These are phyloP conservation scores for Hansfordia pulvinata DNA, from an alignment of 2,329 filamentous ascomycete genomes.

Conservation along the genomic window DNA sequence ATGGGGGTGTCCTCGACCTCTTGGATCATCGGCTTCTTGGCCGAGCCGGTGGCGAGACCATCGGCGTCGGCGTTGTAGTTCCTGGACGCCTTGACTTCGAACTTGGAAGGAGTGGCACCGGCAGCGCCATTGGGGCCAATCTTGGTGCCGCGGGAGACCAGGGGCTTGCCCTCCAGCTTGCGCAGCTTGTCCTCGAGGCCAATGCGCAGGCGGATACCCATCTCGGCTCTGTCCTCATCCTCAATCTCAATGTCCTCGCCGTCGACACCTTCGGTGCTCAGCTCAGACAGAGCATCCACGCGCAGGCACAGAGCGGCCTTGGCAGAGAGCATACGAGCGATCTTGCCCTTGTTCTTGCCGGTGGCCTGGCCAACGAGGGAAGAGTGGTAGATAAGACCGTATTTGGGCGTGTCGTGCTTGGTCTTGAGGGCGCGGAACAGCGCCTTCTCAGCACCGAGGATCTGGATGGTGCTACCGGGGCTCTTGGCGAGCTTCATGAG, in stretches of 20 bases:
- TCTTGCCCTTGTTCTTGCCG: slow-evolving; percentile 98
- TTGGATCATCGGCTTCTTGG: slow-evolving; percentile 24
- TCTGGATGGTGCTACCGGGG: slow-evolving; percentile 91
- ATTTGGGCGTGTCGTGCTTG: slow-evolving; percentile 98
- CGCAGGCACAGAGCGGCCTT: slow-evolving; percentile 89
- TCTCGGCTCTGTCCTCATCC: slow-evolving; percentile 75
- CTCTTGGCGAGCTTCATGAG: slow-evolving; percentile 91
- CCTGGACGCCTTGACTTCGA: slow-evolving; percentile 80
- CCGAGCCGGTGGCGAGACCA: slow-evolving; percentile 53
- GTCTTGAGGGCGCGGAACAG: slow-evolving; percentile 97
- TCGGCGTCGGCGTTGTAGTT: slow-evolving; percentile 95
- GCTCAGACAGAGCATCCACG: slow-evolving; percentile 77
- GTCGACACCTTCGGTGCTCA: slow-evolving; percentile 49
- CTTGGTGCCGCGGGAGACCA: slow-evolving; percentile 61
- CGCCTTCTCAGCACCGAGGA: slow-evolving; percentile 96
- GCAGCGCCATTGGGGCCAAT: slow-evolving; percentile 67
- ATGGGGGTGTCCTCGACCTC: slow-evolving; percentile 25
- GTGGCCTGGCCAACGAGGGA: slow-evolving; percentile 93
- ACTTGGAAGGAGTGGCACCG: slow-evolving; percentile 60
- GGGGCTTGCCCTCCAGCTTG: slow-evolving; percentile 78
- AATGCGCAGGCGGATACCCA: slow-evolving; percentile 60
- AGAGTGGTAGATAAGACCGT: slow-evolving; percentile 86
- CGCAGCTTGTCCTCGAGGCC: slow-evolving; percentile 67
- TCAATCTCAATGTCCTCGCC: slow-evolving; percentile 44
- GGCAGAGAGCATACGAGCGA: slow-evolving; percentile 87